Evolutionary conservation across 225 moss, liverwort and hornwort genomes (phyloP), one percentile per base, ranked within the genome.

Genomic region (Physcomitrellopsis africana): DNA sequence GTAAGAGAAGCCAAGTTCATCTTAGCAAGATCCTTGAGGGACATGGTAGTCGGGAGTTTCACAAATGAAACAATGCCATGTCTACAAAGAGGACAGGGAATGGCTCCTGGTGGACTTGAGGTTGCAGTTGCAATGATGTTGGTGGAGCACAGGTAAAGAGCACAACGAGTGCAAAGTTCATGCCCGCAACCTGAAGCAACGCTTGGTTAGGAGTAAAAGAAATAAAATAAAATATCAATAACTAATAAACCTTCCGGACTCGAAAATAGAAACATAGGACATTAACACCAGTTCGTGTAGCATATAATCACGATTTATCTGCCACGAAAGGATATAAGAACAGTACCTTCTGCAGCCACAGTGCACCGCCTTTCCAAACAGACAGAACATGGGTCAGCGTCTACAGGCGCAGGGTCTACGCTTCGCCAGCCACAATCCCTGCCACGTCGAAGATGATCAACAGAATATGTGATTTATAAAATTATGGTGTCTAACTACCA

Each of bases 361-460:
- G 95, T 90, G 80, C 95, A 96, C 60, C 80, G 84, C 72, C 93
- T 92, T 72, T 96, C 95, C 80, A 96, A 80, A 73, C 95, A 96
- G 55, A 96, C 95, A 63, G 95, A 92, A 85, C 95, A 96, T 72
- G 93, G 87, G 65, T 93, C 81, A 55, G 93, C 88, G 55, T 90
- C 95, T 26, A 80, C 84, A 81, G 90, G 87, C 5, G 90, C 90
- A 24, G 85, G 86, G 65, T 96, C 95, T 43, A 86, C 83, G 65
- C 91, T 91, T 82, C 95, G 92, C 95, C 95, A 96, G 52, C 95
- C 95, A 80, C 95, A 96, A 62, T 93, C 95, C 83, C 95, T 95
- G 90, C 70, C 75, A 75, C 5, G 49, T 23, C 49, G 8, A 29
- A 44, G 41, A 69, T 18, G 18, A 54, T 46, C 41, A 20, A 53